A percentile compares a stretch with the other conserved stretches of the same genome.
Evolutionary conservation across 2,329 filamentous ascomycete species (phyloP).

Genomic region (Mollisiaceae sp.): DNA sequence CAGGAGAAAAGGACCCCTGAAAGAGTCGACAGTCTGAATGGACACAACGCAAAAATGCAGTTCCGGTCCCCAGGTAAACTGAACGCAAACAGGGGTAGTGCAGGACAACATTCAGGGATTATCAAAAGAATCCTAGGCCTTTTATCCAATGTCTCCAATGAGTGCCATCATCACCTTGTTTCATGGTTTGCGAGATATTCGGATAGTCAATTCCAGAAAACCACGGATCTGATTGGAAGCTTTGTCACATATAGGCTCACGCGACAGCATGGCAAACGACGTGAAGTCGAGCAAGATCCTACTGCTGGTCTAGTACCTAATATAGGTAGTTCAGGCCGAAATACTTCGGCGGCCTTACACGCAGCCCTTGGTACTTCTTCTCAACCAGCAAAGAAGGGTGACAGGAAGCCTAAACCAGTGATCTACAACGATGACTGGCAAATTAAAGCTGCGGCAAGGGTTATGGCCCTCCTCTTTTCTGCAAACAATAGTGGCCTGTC

Average conservation of each 20-base stretch:
- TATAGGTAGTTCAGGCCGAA: conserved; percentile 67
- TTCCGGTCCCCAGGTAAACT: conserved; percentile 19
- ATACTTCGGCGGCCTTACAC: conserved; percentile 70
- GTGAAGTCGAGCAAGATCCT: conserved; percentile 62
- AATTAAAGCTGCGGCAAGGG: conserved; percentile 77
- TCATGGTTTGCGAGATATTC: conserved; percentile 79
- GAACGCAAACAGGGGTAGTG: conserved; percentile 37
- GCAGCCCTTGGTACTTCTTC: conserved; percentile 69
- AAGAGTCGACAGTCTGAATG: conserved; percentile 14
- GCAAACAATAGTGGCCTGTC: conserved; percentile 69
- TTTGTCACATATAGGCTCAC: conserved; percentile 83
- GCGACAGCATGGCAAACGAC: conserved; percentile 71
- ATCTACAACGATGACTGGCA: conserved; percentile 89
- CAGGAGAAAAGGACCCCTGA: conserved; percentile 34
- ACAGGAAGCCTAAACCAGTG: conserved; percentile 60
- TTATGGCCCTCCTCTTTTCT: conserved; percentile 80
- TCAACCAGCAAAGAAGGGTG: conserved; percentile 57
- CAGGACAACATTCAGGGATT: conserved; percentile 78
- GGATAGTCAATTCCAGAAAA: conserved; percentile 67
- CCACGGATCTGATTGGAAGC: conserved; percentile 77
- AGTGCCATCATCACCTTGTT: conserved; percentile 78
- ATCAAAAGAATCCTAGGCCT: conserved; percentile 85
- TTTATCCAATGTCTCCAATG: conserved; percentile 73
- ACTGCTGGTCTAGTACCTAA: conserved; percentile 74
- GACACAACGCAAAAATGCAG: conserved; percentile 16